Evolutionary conservation across 805 yeast genomes (phyloP).

Genomic region (Barnettozyma botsteinii): DNA sequence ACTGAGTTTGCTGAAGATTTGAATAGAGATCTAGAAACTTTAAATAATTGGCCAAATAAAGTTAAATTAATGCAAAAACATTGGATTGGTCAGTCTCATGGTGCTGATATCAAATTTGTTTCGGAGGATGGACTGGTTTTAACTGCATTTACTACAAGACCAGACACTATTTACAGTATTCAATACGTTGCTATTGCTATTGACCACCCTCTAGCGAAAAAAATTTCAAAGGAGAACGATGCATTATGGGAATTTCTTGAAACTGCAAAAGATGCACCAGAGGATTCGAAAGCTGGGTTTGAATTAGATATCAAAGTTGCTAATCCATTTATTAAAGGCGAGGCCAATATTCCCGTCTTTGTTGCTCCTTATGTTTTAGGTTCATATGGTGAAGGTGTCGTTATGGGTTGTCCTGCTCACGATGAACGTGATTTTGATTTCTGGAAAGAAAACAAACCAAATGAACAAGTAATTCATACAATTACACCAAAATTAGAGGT

Average conservation of each 20-base stretch:
- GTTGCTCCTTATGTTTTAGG: slow-evolving; percentile 88
- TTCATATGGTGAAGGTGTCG: slow-evolving; percentile 86
- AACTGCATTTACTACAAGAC: slow-evolving; percentile 76
- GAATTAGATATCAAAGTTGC: slow-evolving; percentile 39
- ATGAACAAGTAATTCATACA: slow-evolving; percentile 15
- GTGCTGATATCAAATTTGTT: slow-evolving; percentile 61
- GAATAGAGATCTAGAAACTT: slow-evolving; percentile 52
- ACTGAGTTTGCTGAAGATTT: slow-evolving; percentile 73
- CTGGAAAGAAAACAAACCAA: slow-evolving; percentile 62
- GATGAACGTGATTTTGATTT: slow-evolving; percentile 79
- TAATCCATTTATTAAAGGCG: slow-evolving; percentile 52
- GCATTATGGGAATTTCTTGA: slow-evolving; percentile 43
- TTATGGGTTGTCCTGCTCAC: slow-evolving; percentile 97
- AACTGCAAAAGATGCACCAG: slow-evolving; percentile 30
- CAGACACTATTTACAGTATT: slow-evolving; percentile 80
- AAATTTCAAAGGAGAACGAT: slow-evolving; percentile 33
- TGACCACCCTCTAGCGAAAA: slow-evolving; percentile 55
- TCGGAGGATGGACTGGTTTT: slow-evolving; percentile 28
- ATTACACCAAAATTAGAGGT: slow-evolving; percentile 14
- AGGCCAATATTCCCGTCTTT: slow-evolving; percentile 58
- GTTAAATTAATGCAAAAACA: slow-evolving; percentile 87
- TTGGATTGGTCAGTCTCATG: slow-evolving; percentile 90
- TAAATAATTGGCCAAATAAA: slow-evolving; percentile 80
- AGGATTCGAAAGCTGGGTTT: slow-evolving; percentile 57
- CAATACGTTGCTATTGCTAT: slow-evolving; percentile 77